Base-by-base conservation (phyloP, 2,329 filamentous ascomycete species). In the Fusarium nanum region DNA sequence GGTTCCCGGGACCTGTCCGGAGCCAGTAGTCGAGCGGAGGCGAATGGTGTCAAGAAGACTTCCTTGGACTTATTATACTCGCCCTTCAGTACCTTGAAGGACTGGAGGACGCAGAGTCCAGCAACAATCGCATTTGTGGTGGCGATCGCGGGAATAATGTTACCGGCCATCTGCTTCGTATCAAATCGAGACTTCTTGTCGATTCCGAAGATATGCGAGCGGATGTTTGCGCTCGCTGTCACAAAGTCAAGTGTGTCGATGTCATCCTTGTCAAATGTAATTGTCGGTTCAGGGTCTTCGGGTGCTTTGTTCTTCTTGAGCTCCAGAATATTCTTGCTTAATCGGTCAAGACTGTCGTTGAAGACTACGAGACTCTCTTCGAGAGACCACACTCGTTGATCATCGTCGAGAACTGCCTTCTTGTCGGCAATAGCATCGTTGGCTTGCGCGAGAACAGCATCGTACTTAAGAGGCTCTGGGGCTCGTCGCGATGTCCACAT, bases 161-260 rank as follows among this genome's bases (percentile, higher is more conserved):
- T 99, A 56, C 96, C 96, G 6, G 96, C 96, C 95, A 98, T 99
- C 81, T 99, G 92, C 83, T 99, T 99, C 75, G 96, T 94, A 77
- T 98, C 94, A 76, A 98, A 99, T 63, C 97, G 93, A 23, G 94
- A 97, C 78, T 93, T 95, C 7, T 85, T 83, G 56, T 95, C 92
- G 61, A 99, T 97, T 59, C 90, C 92, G 77, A 99, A 99, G n/a
- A 97, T 86, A 25, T 88, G 85, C 2, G 95, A 96, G 46, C 96
- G 89, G 25, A 99, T 88, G 76, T 99, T 99, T 30, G 95, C 93
- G 72, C 92, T 93, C 1, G 96, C 90, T 2, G 94, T 88, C 9
- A 99, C 96, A 78, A 99, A 98, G 77, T 99, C 94, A 10, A 99
- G 85, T 0, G 95, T 98, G 77, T 98, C 95, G 37, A 91, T 89